A percentile compares a stretch with the other conserved stretches of the same genome.
phyloP scores from a whole-genome alignment of 2,329 filamentous ascomycete species.

The Corynespora cassiicola region DNA sequence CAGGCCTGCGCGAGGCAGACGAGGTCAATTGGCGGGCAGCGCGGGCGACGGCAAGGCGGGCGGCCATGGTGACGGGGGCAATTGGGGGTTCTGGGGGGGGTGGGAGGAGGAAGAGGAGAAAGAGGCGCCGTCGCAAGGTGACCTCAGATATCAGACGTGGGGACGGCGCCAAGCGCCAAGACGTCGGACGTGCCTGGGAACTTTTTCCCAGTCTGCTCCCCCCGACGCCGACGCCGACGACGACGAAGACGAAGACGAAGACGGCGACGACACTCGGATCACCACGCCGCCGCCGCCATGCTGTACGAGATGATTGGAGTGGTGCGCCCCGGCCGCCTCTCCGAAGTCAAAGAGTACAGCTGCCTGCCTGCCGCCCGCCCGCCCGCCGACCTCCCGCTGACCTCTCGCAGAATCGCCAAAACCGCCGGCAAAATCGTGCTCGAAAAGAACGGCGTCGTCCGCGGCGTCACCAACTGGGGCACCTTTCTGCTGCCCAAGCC shows the following conservation, averaged over 20 bases:
- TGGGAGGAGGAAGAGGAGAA: constrained; percentile 4
- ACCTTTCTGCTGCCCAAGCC: constrained; percentile 85
- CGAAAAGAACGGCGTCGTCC: constrained; percentile 83
- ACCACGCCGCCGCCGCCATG: constrained; percentile 63
- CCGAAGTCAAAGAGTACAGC: constrained; percentile 92
- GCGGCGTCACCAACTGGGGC: constrained; percentile 95
- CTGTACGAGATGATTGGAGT: constrained; percentile 97
- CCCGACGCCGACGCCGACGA: constrained; percentile 8
- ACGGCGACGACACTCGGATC: constrained; percentile 11
- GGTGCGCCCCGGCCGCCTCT: constrained; percentile 88
- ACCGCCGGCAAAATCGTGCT: constrained; percentile 85
- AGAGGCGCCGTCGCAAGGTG: constrained; percentile 2
- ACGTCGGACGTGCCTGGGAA: constrained; percentile 6
- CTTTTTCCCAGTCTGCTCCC: constrained; percentile 27
- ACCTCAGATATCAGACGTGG: constrained; percentile 1
- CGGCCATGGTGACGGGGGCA: constrained; percentile 38
- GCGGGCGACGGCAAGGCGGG: constrained; percentile 38
- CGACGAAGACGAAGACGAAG: too few relatives aligned
- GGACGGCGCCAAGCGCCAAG: constrained; percentile 12
- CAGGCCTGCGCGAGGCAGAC: constrained; percentile 27
- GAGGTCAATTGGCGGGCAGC: constrained; percentile 43
- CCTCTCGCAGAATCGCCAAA: constrained; percentile 75
- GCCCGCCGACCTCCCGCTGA: constrained; percentile 9
- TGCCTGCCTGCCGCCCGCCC: constrained; percentile 19
- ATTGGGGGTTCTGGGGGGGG: constrained; percentile 10